Conservation (phyloP, 331 rosid species). For the Acacia pycnantha region DNA sequence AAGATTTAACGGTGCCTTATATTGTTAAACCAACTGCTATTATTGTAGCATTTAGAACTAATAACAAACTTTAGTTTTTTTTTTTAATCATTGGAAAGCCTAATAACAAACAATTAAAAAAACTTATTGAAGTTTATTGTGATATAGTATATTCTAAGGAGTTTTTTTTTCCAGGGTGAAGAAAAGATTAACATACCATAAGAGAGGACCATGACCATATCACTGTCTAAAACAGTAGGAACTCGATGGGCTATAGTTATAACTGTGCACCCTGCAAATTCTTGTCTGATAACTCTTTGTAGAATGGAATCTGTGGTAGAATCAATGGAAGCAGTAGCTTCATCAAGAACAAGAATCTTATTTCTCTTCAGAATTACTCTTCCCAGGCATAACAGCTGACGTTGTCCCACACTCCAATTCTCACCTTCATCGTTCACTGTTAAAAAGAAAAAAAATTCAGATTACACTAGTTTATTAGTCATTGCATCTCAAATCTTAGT, state of each 20-base stretch:
- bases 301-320: slow-evolving; percentile 69
- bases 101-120: no score
- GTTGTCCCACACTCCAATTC: slow-evolving; percentile 88
- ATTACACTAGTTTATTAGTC: neutral
- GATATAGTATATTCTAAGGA: no score
- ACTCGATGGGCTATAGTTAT: slow-evolving; percentile 84
- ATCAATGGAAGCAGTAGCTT: slow-evolving; percentile 89
- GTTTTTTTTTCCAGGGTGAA: neutral
- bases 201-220: slow-evolving; percentile 86
- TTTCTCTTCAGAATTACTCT: slow-evolving; percentile 71
- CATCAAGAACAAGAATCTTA: slow-evolving; percentile 76
- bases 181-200: slow-evolving; percentile 46
- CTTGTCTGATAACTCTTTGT: slow-evolving; percentile 67
- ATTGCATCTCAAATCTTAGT: neutral
- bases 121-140: no score
- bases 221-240: slow-evolving; percentile 83
- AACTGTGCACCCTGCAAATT: slow-evolving; percentile 76
- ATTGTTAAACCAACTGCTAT: no score
- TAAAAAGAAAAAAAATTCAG: neutral
- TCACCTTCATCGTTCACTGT: slow-evolving; percentile 93
- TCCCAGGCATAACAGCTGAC: slow-evolving; percentile 87
- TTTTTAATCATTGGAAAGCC: no score
- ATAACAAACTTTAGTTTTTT: no score
- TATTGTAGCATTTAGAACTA: no score
- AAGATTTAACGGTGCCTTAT: no score